phyloP scores from a whole-genome alignment of 345 rosid species.

The Rubroshorea leprosula region DNA sequence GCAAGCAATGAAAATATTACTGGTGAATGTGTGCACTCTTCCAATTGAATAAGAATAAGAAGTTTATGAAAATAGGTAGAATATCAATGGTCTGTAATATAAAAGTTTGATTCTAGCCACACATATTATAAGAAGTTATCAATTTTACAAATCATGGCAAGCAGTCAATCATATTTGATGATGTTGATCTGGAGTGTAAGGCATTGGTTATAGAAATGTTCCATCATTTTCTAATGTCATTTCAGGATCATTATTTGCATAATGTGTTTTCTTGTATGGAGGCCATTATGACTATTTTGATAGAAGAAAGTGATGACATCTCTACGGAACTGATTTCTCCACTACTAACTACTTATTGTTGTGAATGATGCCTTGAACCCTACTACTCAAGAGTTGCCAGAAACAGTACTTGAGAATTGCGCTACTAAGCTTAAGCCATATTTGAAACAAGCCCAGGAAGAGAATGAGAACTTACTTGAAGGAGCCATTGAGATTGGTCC shows the following conservation, averaged over 20 bases:
- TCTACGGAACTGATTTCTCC: conserved; percentile 7
- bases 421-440: no score
- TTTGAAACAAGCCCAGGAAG: no score
- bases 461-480: no score
- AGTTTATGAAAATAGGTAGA: background rate
- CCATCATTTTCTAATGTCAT: background rate
- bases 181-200: background rate
- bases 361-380: no score
- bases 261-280: conserved; percentile 50
- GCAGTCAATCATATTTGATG: background rate
- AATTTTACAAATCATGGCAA: no score
- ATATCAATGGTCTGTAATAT: background rate
- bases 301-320: conserved; percentile 68
- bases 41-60: background rate
- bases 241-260: conserved; percentile 47
- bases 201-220: background rate
- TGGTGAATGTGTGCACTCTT: conserved; percentile 7
- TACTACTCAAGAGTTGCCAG: no score
- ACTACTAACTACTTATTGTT: no score
- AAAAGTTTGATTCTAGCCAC: background rate
- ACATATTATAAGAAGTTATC: no score
- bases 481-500: no score
- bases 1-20: conserved; percentile 30
- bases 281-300: conserved; percentile 50
- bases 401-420: no score